Evolutionary conservation across 2,329 filamentous ascomycete species (phyloP).

Genomic region (Hymenoscyphus linearis): DNA sequence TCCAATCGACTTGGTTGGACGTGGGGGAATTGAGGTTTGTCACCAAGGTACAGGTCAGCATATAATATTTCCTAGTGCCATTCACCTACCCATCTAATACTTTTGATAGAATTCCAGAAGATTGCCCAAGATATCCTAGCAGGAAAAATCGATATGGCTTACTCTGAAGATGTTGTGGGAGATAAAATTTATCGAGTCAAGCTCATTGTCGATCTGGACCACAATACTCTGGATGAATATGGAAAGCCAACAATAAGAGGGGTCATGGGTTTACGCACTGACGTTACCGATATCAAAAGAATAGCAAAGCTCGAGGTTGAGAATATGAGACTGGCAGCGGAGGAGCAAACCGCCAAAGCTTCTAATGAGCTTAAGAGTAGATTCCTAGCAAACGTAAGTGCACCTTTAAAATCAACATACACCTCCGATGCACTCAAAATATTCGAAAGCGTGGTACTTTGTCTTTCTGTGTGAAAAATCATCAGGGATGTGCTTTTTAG

Average conservation of each 20-base stretch:
- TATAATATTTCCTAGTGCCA: background rate
- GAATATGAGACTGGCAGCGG: conserved; percentile 19
- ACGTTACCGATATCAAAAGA: conserved; percentile 24
- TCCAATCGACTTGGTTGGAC: background rate
- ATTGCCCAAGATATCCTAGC: conserved; percentile 17
- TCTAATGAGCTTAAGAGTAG: conserved; percentile 25
- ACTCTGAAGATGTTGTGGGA: conserved; percentile 20
- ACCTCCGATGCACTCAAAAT: background rate
- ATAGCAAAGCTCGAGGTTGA: conserved; percentile 21
- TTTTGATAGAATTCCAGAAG: conserved; percentile 15
- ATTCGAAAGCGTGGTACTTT: background rate
- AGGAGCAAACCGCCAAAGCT: conserved; percentile 25
- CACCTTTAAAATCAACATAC: background rate
- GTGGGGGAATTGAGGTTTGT: background rate
- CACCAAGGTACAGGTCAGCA: background rate
- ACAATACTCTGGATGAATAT: conserved; percentile 16
- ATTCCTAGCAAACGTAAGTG: conserved; percentile 25
- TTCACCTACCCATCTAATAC: background rate
- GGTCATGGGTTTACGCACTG: conserved; percentile 23
- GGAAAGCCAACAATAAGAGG: conserved; percentile 20
- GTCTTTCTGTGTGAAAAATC: background rate
- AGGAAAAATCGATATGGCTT: conserved; percentile 19
- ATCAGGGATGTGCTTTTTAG: background rate
- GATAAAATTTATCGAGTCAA: conserved; percentile 18
- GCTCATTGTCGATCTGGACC: conserved; percentile 22